Evolutionary conservation across 2,329 filamentous ascomycete genomes (phyloP), one percentile per base, ranked within the genome.

Genomic region (Zymoseptoria pseudotritici): DNA sequence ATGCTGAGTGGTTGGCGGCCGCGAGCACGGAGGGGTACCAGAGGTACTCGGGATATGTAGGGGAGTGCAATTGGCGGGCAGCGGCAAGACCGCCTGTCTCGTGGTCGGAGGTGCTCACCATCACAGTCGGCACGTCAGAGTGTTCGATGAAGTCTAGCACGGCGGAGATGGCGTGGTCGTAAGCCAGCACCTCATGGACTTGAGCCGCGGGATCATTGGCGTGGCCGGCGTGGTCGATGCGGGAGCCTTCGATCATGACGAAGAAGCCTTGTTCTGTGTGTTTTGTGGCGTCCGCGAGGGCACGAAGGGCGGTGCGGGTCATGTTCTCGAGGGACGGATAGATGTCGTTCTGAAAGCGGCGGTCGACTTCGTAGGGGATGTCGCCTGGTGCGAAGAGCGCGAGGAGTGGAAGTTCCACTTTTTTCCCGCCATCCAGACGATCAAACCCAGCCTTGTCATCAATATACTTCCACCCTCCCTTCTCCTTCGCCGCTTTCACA

Each of bases 211-310:
- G 79, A 64, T 83, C 81, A 64, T 82, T 83, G 68, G 78, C 79
- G 65, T 83, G 81, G 54, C 91, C 94, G 3, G 94, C 93, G 72
- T 99, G 94, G 70, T 99, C 94, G 69, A 99, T 97, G 50, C 94
- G 83, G 69, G 90, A 96, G 4, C 92, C 94, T 75, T 99, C 94
- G 62, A 99, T 95, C 93, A 99, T 96, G 68, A 99, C 80, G 77
- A 99, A 99, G 80, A 97, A 99, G 4, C 94, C 94, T 75, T 95
- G 86, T 50, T 97, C 91, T 63, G 84, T 91, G 70, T 92, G 81
- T 70, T 84, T 81, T 0, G 94, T 97, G 0, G 92, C 94, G 61
- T 86, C 85, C 63, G 88, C 88, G 22, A 99, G 83, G 1, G 90
- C 86, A 13, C 82, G 84, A 63, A 99, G 79, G 1, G 94, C 93